Evolutionary conservation across 2,329 filamentous ascomycete genomes (phyloP), one percentile per base, ranked within the genome.

Genomic region (Zymoseptoria pseudotritici): DNA sequence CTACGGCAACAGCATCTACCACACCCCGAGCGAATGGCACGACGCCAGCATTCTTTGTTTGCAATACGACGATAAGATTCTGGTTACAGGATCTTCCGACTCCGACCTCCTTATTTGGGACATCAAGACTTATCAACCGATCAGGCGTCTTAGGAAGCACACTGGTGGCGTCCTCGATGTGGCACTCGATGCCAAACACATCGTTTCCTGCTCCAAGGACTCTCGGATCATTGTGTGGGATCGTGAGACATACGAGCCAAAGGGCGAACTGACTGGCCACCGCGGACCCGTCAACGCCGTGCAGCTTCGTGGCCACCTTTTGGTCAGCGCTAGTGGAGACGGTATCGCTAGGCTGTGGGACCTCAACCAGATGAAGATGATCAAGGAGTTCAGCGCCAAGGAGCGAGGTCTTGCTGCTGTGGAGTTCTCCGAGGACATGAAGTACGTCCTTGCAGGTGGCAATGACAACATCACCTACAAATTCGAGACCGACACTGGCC

Each of bases 131-230:
- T 97, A 93, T 74, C 82, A 84, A 60, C 92, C 94, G 0, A 85
- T 96, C 61, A 86, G 84, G 55, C 88, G 90, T 31, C 85, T 99
- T 13, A 78, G 79, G 36, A 86, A 88, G 63, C 94, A 99, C 77
- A 85, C 84, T 5, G 91, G 91, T 3, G 93, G 94, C 56, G 92
- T 99, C 49, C 83, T 99, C 13, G 94, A 99, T 72, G 86, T 99
- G 9, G 93, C 91, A 65, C 93, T 99, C 65, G 91, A 99, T 72
- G 85, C 91, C 65, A 87, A 88, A 68, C 88, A 96, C 75, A 97
- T 99, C 69, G 88, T 97, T 55, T 97, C 93, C 4, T 99, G 94
- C 79, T 96, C 91, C 73, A 99, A 99, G 76, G 94, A 99, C 75
- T 86, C 88, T 50, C 92, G 84, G 63, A 96, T 99, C 71, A 95